phyloP scores from a whole-genome alignment of 164 flowering plant genomes.

The Tinospora cordifolia region DNA sequence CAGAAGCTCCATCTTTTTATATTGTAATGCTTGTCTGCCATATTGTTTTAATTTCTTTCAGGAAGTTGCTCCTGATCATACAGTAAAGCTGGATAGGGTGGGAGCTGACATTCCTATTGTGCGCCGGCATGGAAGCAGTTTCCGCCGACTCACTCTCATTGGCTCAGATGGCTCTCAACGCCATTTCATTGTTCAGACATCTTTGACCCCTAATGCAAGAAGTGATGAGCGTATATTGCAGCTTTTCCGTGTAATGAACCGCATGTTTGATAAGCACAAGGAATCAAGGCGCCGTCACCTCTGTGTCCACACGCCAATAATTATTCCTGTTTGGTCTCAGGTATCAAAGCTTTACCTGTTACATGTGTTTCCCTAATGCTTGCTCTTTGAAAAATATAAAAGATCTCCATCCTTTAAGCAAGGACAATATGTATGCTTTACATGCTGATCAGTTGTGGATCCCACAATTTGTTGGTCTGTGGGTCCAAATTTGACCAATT shows the following conservation, averaged over 20 bases:
- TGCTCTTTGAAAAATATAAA: not conserved
- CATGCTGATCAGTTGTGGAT: not conserved
- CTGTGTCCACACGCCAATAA: constrained; percentile 86
- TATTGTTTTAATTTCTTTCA: constrained; percentile 21
- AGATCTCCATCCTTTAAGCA: not conserved
- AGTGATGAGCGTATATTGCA: constrained; percentile 96
- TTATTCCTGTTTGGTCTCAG: constrained; percentile 99
- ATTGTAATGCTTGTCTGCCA: not conserved
- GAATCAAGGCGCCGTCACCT: constrained; percentile 94
- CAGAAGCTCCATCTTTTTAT: not conserved
- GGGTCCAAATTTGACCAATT: not conserved
- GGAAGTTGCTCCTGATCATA: constrained; percentile 99
- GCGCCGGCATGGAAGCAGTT: constrained; percentile 98
- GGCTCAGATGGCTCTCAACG: constrained; percentile 99
- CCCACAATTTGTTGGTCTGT: not conserved
- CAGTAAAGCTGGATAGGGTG: constrained; percentile 88
- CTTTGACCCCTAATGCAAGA: constrained; percentile 94
- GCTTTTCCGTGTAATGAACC: constrained; percentile 94
- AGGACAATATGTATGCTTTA: not conserved
- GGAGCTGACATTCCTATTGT: constrained; percentile 97
- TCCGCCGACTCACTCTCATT: constrained; percentile 82
- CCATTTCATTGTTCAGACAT: constrained; percentile 96
- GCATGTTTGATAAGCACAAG: constrained; percentile 98
- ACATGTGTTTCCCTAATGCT: not conserved
- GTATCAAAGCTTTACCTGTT: constrained; percentile 26